Percentiles rank a stretch among this genome's conserved stretches.
Conservation (phyloP, 2,329 filamentous ascomycete genomes). For the Monosporascus sp. region DNA sequence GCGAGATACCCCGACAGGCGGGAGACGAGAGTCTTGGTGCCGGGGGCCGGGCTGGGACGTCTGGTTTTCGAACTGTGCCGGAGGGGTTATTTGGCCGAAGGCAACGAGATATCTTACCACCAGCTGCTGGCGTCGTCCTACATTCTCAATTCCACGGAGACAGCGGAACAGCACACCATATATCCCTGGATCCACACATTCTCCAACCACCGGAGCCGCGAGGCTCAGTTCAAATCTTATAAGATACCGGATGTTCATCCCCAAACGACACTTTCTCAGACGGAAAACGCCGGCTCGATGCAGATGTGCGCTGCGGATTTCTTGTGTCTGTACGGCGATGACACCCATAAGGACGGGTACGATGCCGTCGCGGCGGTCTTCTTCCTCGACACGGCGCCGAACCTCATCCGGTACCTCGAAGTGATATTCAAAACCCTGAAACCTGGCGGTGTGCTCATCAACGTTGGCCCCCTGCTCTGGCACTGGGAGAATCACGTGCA, state of each 20-base stretch:
- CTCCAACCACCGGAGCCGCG: conserved; percentile 72
- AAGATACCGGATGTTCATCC: conserved; percentile 78
- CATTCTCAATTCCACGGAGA: conserved; percentile 63
- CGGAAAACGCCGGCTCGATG: conserved; percentile 58
- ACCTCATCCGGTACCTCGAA: conserved; percentile 84
- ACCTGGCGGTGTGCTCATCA: conserved; percentile 76
- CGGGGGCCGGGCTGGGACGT: conserved; percentile 82
- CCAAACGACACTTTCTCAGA: conserved; percentile 43
- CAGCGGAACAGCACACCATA: conserved; percentile 61
- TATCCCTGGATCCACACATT: conserved; percentile 86
- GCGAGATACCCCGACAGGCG: conserved; percentile 20
- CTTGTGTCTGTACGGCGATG: conserved; percentile 71
- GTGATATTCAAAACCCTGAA: conserved; percentile 74
- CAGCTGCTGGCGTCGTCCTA: conserved; percentile 82
- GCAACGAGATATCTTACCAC: conserved; percentile 96
- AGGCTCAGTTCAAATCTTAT: conserved; percentile 70
- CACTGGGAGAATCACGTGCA: conserved; percentile 79
- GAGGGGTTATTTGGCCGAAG: conserved; percentile 70
- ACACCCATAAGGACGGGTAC: conserved; percentile 57
- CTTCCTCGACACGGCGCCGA: conserved; percentile 95
- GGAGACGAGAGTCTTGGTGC: conserved; percentile 68
- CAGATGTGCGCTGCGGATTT: conserved; percentile 94
- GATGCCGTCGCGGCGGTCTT: conserved; percentile 87
- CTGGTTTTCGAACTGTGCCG: conserved; percentile 82
- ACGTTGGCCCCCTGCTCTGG: conserved; percentile 88